Percentiles rank a stretch among this genome's conserved stretches.
Evolutionary conservation across 371 early-diverging fungal genomes (phyloP).

Genomic region (Umbelopsis sp.): DNA sequence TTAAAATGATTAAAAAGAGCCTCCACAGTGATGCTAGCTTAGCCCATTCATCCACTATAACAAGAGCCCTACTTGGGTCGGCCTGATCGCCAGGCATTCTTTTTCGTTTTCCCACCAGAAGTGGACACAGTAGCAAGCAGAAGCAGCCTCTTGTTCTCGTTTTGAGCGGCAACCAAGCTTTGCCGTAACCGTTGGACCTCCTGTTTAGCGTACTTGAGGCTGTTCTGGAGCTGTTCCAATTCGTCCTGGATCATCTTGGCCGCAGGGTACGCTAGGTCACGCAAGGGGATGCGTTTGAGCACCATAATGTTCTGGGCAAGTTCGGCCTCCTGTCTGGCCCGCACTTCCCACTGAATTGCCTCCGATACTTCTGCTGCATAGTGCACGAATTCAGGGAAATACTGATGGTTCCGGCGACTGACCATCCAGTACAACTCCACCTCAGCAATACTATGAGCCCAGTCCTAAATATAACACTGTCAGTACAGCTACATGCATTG

Average conservation of each 20-base stretch:
- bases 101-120: neutral
- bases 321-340: constrained; percentile 57
- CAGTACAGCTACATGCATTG: neutral
- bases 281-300: constrained; percentile 23
- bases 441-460: constrained; percentile 19
- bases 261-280: constrained; percentile 1
- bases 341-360: constrained; percentile 41
- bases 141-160: constrained; percentile 5
- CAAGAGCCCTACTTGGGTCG: neutral
- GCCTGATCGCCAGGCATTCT: neutral
- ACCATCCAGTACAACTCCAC: constrained; percentile 22
- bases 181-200: constrained; percentile 3
- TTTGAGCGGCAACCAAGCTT: constrained; percentile 1
- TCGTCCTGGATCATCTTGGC: constrained; percentile 14
- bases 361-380: constrained; percentile 8
- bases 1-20: too few relatives aligned
- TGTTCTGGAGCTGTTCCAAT: constrained; percentile 6
- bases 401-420: neutral
- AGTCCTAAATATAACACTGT: neutral
- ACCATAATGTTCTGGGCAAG: constrained; percentile 56
- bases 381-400: constrained; percentile 13
- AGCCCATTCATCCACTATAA: neutral
- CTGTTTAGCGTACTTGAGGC: constrained; percentile 14
- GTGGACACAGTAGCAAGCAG: constrained; percentile 5
- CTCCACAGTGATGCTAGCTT: too few relatives aligned